A percentile compares a stretch with the other conserved stretches of the same genome.
Conservation (phyloP, 2,329 filamentous ascomycete species). For the Aspergillus cejpii region DNA sequence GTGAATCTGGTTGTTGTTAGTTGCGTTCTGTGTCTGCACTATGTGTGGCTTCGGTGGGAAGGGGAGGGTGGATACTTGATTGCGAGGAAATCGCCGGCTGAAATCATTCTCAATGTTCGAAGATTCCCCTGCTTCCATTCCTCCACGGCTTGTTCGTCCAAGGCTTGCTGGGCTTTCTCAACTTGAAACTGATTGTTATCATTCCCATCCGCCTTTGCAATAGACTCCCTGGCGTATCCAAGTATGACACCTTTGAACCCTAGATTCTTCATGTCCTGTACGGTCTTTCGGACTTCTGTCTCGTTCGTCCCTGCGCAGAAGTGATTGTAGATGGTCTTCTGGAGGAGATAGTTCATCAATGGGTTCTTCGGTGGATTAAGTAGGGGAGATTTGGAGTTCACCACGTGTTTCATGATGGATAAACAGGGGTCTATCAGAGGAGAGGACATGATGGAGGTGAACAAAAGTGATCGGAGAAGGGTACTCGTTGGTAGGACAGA, state of each 20-base stretch:
- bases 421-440: constrained; percentile 14
- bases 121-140: constrained; percentile 45
- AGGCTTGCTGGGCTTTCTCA: constrained; percentile 8
- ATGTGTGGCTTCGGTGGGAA: too few species aligned
- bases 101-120: constrained; percentile 42
- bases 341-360: constrained; percentile 34
- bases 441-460: constrained; percentile 18
- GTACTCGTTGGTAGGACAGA: constrained; percentile 15
- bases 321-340: constrained; percentile 42
- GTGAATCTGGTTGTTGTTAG: constrained; percentile 31
- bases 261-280: constrained; percentile 36
- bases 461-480: constrained; percentile 15
- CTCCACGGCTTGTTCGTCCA: constrained; percentile 28
- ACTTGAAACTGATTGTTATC: not conserved
- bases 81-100: constrained; percentile 38
- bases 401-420: constrained; percentile 29
- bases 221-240: constrained; percentile 43
- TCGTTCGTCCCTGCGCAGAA: constrained; percentile 45
- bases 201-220: constrained; percentile 18
- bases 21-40: too few species aligned
- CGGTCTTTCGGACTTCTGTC: constrained; percentile 34
- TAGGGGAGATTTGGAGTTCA: constrained; percentile 33
- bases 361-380: constrained; percentile 40
- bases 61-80: constrained; percentile 38
- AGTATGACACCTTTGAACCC: constrained; percentile 47